Evolutionary conservation across 192 early-diverging fungal species (phyloP), one percentile per base, ranked within the genome.

Genomic region (Coemansia sp.): DNA sequence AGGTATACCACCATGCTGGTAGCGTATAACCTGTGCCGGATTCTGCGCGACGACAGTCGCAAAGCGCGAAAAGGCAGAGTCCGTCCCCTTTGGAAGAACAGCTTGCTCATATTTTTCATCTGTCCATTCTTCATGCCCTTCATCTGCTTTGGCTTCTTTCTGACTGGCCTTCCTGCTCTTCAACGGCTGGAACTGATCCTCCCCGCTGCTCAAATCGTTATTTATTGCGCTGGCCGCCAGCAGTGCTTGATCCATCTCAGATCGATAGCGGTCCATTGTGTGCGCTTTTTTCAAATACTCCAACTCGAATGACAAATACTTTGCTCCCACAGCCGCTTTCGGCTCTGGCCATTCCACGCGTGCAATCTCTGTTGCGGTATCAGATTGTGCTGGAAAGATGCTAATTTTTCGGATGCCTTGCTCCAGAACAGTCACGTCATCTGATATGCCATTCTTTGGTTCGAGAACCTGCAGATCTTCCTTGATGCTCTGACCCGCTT

Each of bases 21-120:
- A 95, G 71, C 95, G 84, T 16, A 95, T 77, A 55, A 92, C 94
- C 70, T 97, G 95, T 51, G 91, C 90, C 3, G 95, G 92, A 70
- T 88, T 90, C 67, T 82, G 76, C 8, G 83, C 80, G 4, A 93
- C 90, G 0, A 87, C 74, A 36, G 89, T 85, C n/a, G 85, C 83
- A 67, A 97, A 97, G 48, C 85, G 85, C 48, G 92, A 87, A 71
- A 97, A 95, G 0, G 90, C 85, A 49, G 89, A 90, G 65, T 94
- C 93, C 11, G 88, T 88, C 40, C 91, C 89, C 63, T 87, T 87
- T 26, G 92, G 90, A 8, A 89, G 71, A 1, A 71, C 41, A 19
- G 84, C 67, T 36, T 90, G 93, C 80, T 97, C 95, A 69, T 97
- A 97, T 6, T 82, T 78, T 59, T 97, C 95, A 16, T 88, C 91